Percentiles rank a stretch among this genome's conserved stretches.
Conservation (phyloP, 2,329 filamentous ascomycete species). For the Lasiodiplodia theobromae region DNA sequence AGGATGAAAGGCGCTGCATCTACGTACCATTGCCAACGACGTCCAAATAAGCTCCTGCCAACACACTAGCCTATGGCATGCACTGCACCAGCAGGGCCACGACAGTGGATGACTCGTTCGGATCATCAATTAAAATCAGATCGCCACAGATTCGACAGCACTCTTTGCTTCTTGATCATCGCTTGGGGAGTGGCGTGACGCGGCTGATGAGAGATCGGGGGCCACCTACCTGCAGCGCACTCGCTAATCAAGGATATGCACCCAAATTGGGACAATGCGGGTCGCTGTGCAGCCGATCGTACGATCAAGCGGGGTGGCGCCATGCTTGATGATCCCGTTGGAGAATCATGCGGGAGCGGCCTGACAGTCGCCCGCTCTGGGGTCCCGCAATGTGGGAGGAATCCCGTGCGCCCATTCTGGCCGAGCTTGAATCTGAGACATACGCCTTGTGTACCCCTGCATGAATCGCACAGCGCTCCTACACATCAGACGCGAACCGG, state of each 20-base stretch:
- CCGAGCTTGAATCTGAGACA: conserved; percentile 13
- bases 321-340: conserved; percentile 22
- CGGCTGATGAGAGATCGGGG: conserved; percentile 23
- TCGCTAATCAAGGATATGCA: conserved; percentile 11
- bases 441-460: conserved; percentile 1
- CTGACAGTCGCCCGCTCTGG: conserved; percentile 27
- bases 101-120: background rate
- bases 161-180: conserved; percentile 31
- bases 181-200: conserved; percentile 13
- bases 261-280: conserved; percentile 16
- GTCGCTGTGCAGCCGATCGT: conserved; percentile 25
- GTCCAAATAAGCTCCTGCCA: conserved; percentile 18
- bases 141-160: conserved; percentile 32
- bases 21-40: conserved; percentile 8
- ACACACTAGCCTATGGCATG: background rate
- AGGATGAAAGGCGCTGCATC: background rate
- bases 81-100: background rate
- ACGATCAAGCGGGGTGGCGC: conserved; percentile 29
- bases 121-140: conserved; percentile 22
- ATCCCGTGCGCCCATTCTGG: conserved; percentile 17
- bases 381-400: conserved; percentile 21
- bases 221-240: conserved; percentile 17
- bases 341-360: conserved; percentile 26
- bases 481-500: background rate
- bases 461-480: conserved; percentile 13